Evolutionary conservation across 805 yeast species (phyloP), one percentile per base, ranked within the genome.

Genomic region (Starmerella apicola): DNA sequence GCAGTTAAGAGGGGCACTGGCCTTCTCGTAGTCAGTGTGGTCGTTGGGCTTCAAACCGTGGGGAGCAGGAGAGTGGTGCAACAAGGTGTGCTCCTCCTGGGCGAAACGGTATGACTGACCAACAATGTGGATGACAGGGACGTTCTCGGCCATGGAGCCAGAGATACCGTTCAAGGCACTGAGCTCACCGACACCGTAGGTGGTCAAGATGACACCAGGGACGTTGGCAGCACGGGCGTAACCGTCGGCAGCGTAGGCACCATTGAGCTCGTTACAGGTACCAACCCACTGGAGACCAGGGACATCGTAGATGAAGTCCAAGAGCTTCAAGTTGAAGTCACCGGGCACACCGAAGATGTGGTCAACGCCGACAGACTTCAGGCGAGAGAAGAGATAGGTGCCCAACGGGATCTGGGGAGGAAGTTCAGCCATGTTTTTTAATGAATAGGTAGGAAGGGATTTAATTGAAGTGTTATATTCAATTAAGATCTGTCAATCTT

Each of bases 201-300:
- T 84, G 38, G 86, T 76, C 39, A 73, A 59, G 30, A 74, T 58
- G 17, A 76, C 84, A 38, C 84, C 82, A 5, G 81, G 70, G n/a
- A 72, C 69, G 36, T 68, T 65, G 22, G 76, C 67, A 32, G 65
- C 64, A 45, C 88, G 70, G 16, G 91, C 74, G 53, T 82, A 86
- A 4, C 95, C 96, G 58, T 86, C 95, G 6, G 88, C 86, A 5
- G 91, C 76, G 56, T 86, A 85, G 7, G 93, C 91, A 3, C 91
- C 78, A 55, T 85, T 86, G 48, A 85, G 67, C 62, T 85, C 96
- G 55, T 85, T 85, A 63, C 94, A 82, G 44, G 76, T 74, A 19
- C 94, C 94, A 35, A 81, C 66, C 82, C 93, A 84, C 38, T 72
- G 61, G 50, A 79, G 56, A 5, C 70, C 67, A 5, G 68, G 63